A percentile compares a stretch with the other conserved stretches of the same genome.
Conservation (phyloP, 345 rosid species). For the Eucalyptus dawsonii region DNA sequence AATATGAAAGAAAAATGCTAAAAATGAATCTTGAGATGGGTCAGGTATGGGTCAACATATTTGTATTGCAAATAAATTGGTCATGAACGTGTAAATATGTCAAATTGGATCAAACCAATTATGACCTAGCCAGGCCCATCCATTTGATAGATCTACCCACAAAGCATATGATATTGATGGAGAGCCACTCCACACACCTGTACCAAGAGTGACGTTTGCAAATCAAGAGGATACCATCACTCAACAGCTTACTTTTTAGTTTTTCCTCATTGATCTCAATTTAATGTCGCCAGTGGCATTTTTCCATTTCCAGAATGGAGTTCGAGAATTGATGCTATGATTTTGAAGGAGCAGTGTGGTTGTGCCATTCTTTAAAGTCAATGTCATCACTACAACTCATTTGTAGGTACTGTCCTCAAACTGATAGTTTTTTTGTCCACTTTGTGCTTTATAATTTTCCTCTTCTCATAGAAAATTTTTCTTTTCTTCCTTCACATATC, state of each 20-base stretch:
- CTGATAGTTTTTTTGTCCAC: not conserved
- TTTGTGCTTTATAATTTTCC: not conserved
- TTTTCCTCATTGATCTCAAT: not conserved
- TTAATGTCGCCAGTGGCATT: not conserved
- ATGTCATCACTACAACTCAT: slow-evolving; percentile 48
- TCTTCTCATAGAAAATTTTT: not conserved
- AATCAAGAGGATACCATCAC: slow-evolving; percentile 60
- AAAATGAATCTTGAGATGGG: not conserved
- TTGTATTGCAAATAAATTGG: not conserved
- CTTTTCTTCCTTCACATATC: not conserved
- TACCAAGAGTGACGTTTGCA: slow-evolving; percentile 31
- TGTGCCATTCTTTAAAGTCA: slow-evolving; percentile 41
- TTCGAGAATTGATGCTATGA: slow-evolving; percentile 56
- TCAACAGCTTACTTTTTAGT: slow-evolving; percentile 13
- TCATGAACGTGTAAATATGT: no score
- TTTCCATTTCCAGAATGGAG: slow-evolving; percentile 37
- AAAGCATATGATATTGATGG: slow-evolving; percentile 49
- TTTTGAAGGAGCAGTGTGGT: slow-evolving; percentile 50
- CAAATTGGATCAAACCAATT: not conserved
- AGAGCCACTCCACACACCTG: slow-evolving; percentile 31
- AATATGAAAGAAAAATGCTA: not conserved
- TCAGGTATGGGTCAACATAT: not conserved
- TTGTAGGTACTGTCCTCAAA: slow-evolving; percentile 14
- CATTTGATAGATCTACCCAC: slow-evolving; percentile 1
- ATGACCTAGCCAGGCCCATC: not conserved